Evolutionary conservation across 2,329 filamentous ascomycete genomes (phyloP).

Genomic region (Venturiaceae sp.): DNA sequence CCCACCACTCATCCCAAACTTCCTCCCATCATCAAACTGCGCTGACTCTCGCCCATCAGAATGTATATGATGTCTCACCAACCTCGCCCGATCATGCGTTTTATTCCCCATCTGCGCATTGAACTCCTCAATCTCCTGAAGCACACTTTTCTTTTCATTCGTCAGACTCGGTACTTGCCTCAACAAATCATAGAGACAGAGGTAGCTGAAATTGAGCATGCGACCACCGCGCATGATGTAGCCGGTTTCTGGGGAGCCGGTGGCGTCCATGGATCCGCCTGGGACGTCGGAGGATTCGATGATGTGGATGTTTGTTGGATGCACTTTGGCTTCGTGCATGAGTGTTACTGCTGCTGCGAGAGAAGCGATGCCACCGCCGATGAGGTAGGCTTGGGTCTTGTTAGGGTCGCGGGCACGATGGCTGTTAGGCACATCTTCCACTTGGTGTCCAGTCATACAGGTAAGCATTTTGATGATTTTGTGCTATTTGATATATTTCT

Average conservation of each 20-base stretch:
- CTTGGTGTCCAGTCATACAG: neutral
- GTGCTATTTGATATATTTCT: neutral
- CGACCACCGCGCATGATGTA: constrained; percentile 18
- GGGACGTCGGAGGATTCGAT: neutral
- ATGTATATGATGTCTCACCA: neutral
- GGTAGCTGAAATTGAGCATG: constrained; percentile 21
- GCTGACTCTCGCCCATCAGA: neutral
- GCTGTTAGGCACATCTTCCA: neutral
- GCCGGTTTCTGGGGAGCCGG: constrained; percentile 13
- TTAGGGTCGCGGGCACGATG: constrained; percentile 10
- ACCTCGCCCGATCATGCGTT: neutral
- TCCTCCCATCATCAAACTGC: neutral
- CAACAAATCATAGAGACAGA: constrained; percentile 19
- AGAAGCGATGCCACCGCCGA: constrained; percentile 22
- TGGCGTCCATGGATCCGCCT: neutral
- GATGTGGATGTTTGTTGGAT: constrained; percentile 16
- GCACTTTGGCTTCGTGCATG: constrained; percentile 20
- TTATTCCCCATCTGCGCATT: neutral
- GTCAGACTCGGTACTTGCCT: constrained; percentile 16
- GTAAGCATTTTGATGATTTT: neutral
- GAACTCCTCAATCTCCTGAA: neutral
- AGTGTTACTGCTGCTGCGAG: constrained; percentile 20
- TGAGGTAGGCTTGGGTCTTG: constrained; percentile 17
- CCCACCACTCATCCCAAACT: neutral
- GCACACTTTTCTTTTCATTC: constrained; percentile 8